phyloP scores from a whole-genome alignment of 345 rosid genomes.

The Aquilaria yunnanensis region DNA sequence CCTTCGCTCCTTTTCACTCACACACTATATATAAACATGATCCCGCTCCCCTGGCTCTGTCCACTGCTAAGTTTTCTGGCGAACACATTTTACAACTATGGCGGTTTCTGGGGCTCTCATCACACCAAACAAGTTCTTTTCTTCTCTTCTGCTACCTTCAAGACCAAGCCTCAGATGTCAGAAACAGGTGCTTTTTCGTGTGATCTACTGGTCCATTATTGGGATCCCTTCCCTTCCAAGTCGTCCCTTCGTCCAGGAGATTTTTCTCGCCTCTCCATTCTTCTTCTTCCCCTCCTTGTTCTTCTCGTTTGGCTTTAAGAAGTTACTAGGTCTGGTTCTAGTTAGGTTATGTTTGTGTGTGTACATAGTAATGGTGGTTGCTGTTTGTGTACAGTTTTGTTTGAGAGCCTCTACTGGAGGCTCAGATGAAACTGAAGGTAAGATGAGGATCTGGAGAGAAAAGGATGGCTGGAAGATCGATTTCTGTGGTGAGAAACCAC shows the following conservation, averaged over 20 bases:
- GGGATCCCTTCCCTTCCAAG: no score
- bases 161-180: slow-evolving; percentile 12
- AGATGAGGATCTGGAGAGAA: slow-evolving; percentile 25
- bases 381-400: slow-evolving; percentile 30
- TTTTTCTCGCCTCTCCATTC: neutral
- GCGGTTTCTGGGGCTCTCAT: slow-evolving; percentile 27
- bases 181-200: slow-evolving; percentile 23
- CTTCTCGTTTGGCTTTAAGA: neutral
- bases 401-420: slow-evolving; percentile 30
- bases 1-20: neutral
- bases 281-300: slow-evolving; percentile 2
- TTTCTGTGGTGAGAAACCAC: slow-evolving; percentile 46
- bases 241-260: neutral
- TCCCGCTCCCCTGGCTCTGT: slow-evolving; percentile 6
- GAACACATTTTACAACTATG: slow-evolving; percentile 17
- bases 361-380: neutral
- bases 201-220: neutral
- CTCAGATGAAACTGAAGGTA: slow-evolving; percentile 31
- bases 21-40: slow-evolving; percentile 21
- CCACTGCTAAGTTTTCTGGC: slow-evolving; percentile 3
- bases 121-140: slow-evolving; percentile 12
- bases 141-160: slow-evolving; percentile 18
- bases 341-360: neutral
- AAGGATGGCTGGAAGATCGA: slow-evolving; percentile 36
- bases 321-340: neutral